phyloP scores from a whole-genome alignment of 1,284 basidiomycete species.

The Apiotrichum porosum region DNA sequence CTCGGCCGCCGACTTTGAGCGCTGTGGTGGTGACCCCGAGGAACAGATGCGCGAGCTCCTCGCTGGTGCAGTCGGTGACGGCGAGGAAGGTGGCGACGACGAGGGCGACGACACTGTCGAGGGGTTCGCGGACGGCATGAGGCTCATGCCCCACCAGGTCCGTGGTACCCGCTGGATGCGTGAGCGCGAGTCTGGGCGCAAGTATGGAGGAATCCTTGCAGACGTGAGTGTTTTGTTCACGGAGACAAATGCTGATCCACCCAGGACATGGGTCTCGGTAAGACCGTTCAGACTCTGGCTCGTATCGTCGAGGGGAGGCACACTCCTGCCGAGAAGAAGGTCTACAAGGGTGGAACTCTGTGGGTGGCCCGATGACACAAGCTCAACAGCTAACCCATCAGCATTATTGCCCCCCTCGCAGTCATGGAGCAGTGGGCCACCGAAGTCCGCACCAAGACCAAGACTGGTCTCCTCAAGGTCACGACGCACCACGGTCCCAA shows the following conservation, averaged over 20 bases:
- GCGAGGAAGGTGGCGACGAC: conserved; percentile 47
- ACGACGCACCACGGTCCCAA: conserved; percentile 74
- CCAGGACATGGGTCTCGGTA: conserved; percentile 62
- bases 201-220: conserved; percentile 79
- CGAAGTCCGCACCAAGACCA: conserved; percentile 74
- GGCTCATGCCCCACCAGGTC: conserved; percentile 79
- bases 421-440: conserved; percentile 88
- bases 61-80: conserved; percentile 48
- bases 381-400: conserved; percentile 49
- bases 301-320: conserved; percentile 73
- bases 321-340: conserved; percentile 62
- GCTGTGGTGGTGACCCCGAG: conserved; percentile 50
- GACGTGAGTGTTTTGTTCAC: conserved; percentile 64
- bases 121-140: conserved; percentile 65
- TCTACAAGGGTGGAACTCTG: conserved; percentile 64
- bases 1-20: conserved; percentile 34
- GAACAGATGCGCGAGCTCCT: conserved; percentile 54
- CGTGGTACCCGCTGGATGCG: conserved; percentile 79
- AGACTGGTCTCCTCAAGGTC: conserved; percentile 59
- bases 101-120: conserved; percentile 61
- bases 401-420: conserved; percentile 75
- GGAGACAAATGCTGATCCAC: conserved; percentile 7
- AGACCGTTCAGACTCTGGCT: conserved; percentile 86
- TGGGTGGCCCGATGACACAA: no score
- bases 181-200: conserved; percentile 71